These are phyloP conservation scores for Solanum corneliomulleri DNA, from an alignment of 257 asterid species.

Conservation along the genomic window DNA sequence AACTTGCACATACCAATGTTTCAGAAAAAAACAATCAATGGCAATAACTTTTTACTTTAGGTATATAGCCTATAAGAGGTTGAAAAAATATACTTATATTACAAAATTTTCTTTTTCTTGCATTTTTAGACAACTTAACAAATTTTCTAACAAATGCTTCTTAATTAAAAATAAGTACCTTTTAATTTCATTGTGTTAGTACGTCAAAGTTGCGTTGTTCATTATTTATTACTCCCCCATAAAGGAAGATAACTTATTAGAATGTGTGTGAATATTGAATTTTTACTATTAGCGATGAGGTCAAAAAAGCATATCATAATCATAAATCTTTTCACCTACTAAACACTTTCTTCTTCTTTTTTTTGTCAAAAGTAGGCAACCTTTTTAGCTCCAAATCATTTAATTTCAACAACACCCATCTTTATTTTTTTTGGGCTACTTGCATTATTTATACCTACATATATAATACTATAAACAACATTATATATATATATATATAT, in stretches of 20 bases:
- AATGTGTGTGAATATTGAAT: not conserved
- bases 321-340: slow-evolving; percentile 27
- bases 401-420: not conserved
- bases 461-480: not conserved
- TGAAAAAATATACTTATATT: not conserved
- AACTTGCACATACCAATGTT: not conserved
- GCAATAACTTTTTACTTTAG: not conserved
- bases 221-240: not conserved
- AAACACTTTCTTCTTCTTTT: not conserved
- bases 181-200: not conserved
- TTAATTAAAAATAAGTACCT: not conserved
- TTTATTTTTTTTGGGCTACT: not conserved
- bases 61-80: not conserved
- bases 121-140: not conserved
- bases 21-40: too few relatives aligned
- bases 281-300: slow-evolving; percentile 16
- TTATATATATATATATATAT: too few relatives aligned
- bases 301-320: slow-evolving; percentile 6
- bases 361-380: slow-evolving; percentile 21
- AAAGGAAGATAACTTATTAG: not conserved
- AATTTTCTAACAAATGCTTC: not conserved
- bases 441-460: not conserved
- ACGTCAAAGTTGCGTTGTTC: not conserved
- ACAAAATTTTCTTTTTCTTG: not conserved
- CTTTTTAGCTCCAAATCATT: slow-evolving; percentile 18